Conservation (phyloP, 257 asterid species). For the Nemophila menziesii region DNA sequence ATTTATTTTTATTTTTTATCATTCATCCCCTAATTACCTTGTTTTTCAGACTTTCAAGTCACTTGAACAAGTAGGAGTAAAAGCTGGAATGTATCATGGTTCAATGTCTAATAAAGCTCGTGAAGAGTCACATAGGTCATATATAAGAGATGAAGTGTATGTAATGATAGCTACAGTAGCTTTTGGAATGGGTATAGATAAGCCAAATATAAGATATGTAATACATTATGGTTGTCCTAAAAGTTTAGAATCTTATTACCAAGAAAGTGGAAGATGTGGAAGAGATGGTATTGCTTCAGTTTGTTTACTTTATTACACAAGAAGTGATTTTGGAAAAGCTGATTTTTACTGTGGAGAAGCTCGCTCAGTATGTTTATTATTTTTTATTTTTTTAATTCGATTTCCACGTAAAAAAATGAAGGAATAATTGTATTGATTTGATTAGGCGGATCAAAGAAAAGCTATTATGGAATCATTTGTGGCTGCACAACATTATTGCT, state of each 20-base stretch:
- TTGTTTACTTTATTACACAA: conserved; percentile 75
- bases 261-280: conserved; percentile 98
- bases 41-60: conserved; percentile 42
- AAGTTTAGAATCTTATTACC: conserved; percentile 95
- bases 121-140: conserved; percentile 75
- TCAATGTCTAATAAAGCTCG: conserved; percentile 81
- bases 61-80: conserved; percentile 48
- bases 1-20: background rate
- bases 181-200: conserved; percentile 98
- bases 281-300: conserved; percentile 84
- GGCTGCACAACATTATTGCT: conserved; percentile 75
- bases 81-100: conserved; percentile 82
- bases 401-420: conserved; percentile 3
- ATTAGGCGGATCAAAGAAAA: conserved; percentile 69
- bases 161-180: conserved; percentile 96
- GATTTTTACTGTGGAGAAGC: conserved; percentile 82
- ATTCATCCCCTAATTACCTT: conserved; percentile 2
- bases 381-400: conserved; percentile 11
- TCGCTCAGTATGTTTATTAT: conserved; percentile 40
- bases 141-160: conserved; percentile 83
- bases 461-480: conserved; percentile 66
- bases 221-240: conserved; percentile 96
- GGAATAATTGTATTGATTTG: conserved; percentile 1
- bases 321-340: conserved; percentile 72
- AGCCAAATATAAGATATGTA: conserved; percentile 81